These are phyloP conservation scores for Trametes punicea DNA, from an alignment of 768 basidiomycete genomes.

Conservation along the genomic window DNA sequence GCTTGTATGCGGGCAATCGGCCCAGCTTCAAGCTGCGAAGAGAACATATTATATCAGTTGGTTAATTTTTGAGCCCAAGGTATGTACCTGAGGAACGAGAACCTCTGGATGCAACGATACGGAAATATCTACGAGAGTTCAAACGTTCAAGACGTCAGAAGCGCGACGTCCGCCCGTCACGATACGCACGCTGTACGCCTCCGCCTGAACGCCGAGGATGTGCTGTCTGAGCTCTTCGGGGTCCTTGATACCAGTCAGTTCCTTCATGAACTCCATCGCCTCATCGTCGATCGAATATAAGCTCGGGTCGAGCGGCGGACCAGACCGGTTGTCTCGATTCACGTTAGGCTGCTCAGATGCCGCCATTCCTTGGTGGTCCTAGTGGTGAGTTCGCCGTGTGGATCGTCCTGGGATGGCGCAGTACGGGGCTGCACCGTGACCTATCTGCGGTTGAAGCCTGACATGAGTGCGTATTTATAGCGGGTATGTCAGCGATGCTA, in stretches of 20 bases:
- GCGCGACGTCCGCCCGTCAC: not conserved
- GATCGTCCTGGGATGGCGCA: no score
- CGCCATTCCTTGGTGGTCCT: no score
- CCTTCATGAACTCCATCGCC: constrained; percentile 22
- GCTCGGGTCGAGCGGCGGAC: not conserved
- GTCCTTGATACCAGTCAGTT: constrained; percentile 22
- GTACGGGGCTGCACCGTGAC: no score
- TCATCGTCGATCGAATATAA: constrained; percentile 10
- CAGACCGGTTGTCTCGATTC: no score
- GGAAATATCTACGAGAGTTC: constrained; percentile 22
- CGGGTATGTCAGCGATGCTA: not conserved
- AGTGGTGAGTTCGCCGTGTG: no score
- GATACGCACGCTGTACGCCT: constrained; percentile 19
- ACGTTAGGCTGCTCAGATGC: no score
- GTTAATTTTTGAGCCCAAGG: no score
- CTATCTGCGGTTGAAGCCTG: no score
- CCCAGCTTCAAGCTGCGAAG: constrained; percentile 16
- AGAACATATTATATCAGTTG: not conserved
- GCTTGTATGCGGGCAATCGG: constrained; percentile 17
- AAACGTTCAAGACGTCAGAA: not conserved
- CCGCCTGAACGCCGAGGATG: constrained; percentile 22
- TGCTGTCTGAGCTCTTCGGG: constrained; percentile 24
- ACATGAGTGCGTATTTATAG: not conserved
- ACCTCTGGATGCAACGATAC: constrained; percentile 25
- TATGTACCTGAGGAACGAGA: constrained; percentile 19